These are phyloP conservation scores for Taphrina confusa DNA, from an alignment of 1,139 yeast genomes.

Conservation along the genomic window DNA sequence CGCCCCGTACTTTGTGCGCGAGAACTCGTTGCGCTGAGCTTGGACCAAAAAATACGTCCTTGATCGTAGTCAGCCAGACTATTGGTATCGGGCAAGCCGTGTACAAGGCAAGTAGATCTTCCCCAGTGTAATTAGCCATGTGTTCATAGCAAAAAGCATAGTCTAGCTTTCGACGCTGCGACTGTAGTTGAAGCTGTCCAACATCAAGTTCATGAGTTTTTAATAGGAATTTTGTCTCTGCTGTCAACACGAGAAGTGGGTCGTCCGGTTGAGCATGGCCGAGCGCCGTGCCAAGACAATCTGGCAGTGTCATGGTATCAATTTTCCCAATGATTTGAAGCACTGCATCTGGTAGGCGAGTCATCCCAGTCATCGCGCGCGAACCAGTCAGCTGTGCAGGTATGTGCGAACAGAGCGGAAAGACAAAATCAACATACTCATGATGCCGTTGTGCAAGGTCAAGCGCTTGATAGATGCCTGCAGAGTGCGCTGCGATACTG, in stretches of 20 bases:
- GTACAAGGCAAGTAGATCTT: background rate
- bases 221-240: background rate
- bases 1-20: no score
- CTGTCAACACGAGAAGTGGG: background rate
- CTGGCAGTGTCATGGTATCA: background rate
- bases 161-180: background rate
- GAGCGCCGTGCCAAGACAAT: background rate
- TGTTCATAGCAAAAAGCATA: slow-evolving; percentile 4
- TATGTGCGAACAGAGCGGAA: background rate
- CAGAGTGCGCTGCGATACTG: background rate
- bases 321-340: background rate
- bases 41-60: background rate
- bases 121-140: background rate
- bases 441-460: background rate
- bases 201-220: background rate
- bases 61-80: background rate
- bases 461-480: slow-evolving; percentile 1
- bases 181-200: background rate
- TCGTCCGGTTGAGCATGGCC: background rate
- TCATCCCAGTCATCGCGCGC: background rate
- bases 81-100: background rate
- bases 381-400: slow-evolving; percentile 1
- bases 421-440: background rate
- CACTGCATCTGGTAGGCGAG: background rate
- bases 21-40: background rate